These are phyloP conservation scores for Hanseniaspora valbyensis DNA, from an alignment of 805 yeast species.

Conservation along the genomic window DNA sequence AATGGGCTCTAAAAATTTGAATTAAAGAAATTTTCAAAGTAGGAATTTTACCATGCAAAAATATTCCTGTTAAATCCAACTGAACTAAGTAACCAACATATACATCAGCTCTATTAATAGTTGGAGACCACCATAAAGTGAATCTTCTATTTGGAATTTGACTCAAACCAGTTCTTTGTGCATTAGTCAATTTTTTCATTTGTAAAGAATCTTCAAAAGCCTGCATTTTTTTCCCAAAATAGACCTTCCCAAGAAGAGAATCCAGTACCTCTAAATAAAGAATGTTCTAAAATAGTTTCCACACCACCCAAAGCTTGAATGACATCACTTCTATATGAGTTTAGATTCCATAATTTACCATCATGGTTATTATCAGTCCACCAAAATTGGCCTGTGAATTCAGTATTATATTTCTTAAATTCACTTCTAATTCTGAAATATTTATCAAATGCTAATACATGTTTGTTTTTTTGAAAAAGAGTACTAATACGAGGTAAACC, in stretches of 20 bases:
- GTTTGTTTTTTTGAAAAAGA: slow-evolving; percentile 86
- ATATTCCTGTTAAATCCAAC: slow-evolving; percentile 90
- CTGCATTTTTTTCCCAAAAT: slow-evolving; percentile 97
- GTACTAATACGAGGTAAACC: slow-evolving; percentile 96
- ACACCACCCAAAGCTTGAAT: slow-evolving; percentile 96
- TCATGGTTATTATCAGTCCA: slow-evolving; percentile 92
- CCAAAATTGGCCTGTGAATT: slow-evolving; percentile 84
- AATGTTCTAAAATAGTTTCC: slow-evolving; percentile 89
- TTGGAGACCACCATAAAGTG: slow-evolving; percentile 99
- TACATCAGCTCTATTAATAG: slow-evolving; percentile 94
- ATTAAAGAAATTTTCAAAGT: slow-evolving; percentile 89
- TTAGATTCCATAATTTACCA: slow-evolving; percentile 89
- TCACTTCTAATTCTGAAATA: slow-evolving; percentile 80
- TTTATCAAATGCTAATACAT: slow-evolving; percentile 85
- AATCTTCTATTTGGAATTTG: slow-evolving; percentile 96
- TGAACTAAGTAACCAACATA: slow-evolving; percentile 96
- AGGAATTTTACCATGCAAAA: slow-evolving; percentile 95
- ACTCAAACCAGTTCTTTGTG: slow-evolving; percentile 92
- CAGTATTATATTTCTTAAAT: slow-evolving; percentile 59
- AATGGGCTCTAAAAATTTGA: slow-evolving; percentile 93
- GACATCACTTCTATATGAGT: slow-evolving; percentile 87
- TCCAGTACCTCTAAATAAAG: slow-evolving; percentile 91
- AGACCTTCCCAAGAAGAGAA: slow-evolving; percentile 97
- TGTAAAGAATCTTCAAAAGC: slow-evolving; percentile 94
- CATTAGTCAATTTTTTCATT: slow-evolving; percentile 88